Evolutionary conservation across 345 rosid genomes (phyloP).

Genomic region (Orychophragmus violaceus): DNA sequence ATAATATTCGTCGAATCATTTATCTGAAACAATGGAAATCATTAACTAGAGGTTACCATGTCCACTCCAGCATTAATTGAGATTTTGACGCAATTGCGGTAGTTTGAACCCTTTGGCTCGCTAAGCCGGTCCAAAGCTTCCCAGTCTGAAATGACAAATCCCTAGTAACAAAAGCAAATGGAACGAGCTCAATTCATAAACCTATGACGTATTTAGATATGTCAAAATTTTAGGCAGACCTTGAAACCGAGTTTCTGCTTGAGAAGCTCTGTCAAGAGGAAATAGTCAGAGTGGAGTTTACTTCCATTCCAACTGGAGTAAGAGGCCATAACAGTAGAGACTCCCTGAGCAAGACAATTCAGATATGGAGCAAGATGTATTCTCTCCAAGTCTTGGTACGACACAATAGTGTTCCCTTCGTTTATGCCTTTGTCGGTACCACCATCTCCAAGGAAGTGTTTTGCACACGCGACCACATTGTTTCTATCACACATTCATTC

Average conservation of each 20-base stretch:
- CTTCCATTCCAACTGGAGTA: conserved; percentile 81
- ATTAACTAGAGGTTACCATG: conserved; percentile 44
- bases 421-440: conserved; percentile 66
- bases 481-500: conserved; percentile 32
- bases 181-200: background rate
- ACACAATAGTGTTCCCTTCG: conserved; percentile 60
- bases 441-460: conserved; percentile 92
- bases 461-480: conserved; percentile 82
- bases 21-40: background rate
- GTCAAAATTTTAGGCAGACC: conserved; percentile 30
- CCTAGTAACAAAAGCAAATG: conserved; percentile 34
- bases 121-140: conserved; percentile 63
- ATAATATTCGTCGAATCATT: background rate
- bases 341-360: conserved; percentile 58
- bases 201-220: background rate
- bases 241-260: conserved; percentile 75
- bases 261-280: conserved; percentile 67
- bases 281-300: conserved; percentile 52
- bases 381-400: conserved; percentile 48
- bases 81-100: conserved; percentile 43
- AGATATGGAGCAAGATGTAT: conserved; percentile 67
- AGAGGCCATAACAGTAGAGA: conserved; percentile 75
- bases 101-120: conserved; percentile 57
- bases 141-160: conserved; percentile 76
- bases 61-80: conserved; percentile 83